Conservation (phyloP, 2,329 filamentous ascomycete genomes). For the Paramyrothecium sp. region DNA sequence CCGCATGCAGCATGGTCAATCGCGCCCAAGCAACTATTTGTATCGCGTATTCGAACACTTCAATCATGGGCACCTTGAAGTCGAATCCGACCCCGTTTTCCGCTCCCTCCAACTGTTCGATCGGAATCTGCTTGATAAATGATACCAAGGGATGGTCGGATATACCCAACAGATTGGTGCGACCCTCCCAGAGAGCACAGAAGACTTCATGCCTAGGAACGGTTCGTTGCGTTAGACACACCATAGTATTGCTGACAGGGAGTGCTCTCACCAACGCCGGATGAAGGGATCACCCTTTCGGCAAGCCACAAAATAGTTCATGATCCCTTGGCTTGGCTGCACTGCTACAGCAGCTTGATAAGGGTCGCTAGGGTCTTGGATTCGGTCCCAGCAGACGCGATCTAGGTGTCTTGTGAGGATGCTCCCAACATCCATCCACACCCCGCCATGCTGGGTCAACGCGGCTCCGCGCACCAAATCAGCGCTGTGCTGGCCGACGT, state of each 20-base stretch:
- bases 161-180: too few relatives aligned
- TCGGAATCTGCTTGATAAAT: too few relatives aligned
- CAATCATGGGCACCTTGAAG: slow-evolving; percentile 9
- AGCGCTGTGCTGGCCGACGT: too few relatives aligned
- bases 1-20: slow-evolving; percentile 17
- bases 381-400: slow-evolving; percentile 33
- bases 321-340: slow-evolving; percentile 18
- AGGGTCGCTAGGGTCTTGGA: slow-evolving; percentile 29
- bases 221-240: too few relatives aligned
- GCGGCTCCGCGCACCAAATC: slow-evolving; percentile 41
- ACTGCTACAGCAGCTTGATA: slow-evolving; percentile 25
- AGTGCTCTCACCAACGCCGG: slow-evolving; percentile 25
- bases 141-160: too few relatives aligned
- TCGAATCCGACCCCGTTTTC: too few relatives aligned
- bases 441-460: slow-evolving; percentile 35
- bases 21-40: slow-evolving; percentile 36
- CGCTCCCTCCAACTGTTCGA: too few relatives aligned
- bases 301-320: slow-evolving; percentile 31
- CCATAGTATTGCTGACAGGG: slow-evolving; percentile 21
- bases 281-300: slow-evolving; percentile 38
- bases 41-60: slow-evolving; percentile 33
- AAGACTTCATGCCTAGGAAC: too few relatives aligned
- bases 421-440: slow-evolving; percentile 38
- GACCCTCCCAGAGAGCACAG: too few relatives aligned
- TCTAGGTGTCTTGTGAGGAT: slow-evolving; percentile 35